Base-by-base conservation (phyloP, 306 rosid genomes). In the Elaeagnus macrophylla region DNA sequence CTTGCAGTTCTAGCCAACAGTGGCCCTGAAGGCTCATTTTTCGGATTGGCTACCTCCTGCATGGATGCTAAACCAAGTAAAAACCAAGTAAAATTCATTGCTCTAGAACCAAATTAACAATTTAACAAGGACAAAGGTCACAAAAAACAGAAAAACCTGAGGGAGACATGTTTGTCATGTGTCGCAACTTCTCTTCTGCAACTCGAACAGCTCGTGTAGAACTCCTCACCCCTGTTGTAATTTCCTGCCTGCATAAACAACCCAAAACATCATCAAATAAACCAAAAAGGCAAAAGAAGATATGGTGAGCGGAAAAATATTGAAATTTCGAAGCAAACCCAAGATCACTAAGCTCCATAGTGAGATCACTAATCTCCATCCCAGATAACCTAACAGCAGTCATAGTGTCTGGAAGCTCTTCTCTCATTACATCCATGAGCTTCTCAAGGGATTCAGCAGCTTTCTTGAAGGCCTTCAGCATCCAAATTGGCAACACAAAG, bases 351-450 rank as follows among this genome's bases (percentile, higher is more conserved):
- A 93, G 95, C 62, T 87, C 94, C 62, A 81, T 77, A 12, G 96
- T 87, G 32, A 87, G 67, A 74, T 93, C 99, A 61, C 85, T 80
- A 55, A 87, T 84, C 83, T 93, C 96, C 95, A 87, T 87, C 66
- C 95, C 95, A 59, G 99, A 91, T 75, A 91, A 68, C 7, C 93
- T 81, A 70, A 91, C 72, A 43, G 95, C 83, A 13, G 94, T 85
- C 95, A 87, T 84, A 39, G 99, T 91, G 53, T 71, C 86, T 0
- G 99, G 99, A 64, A 91, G 83, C 67, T 91, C 99, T 71, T 84
- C 96, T 75, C 94, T 76, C 16, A 93, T 67, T 4, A 79, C 72
- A 75, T 87, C 96, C 95, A 87, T 82, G 52, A 87, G 87, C 71
- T 82, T 91, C 77, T 85, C 95, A 51, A 87, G 66, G 35, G 99